phyloP scores from a whole-genome alignment of 2,329 filamentous ascomycete species.

The Aspergillus transmontanensis region DNA sequence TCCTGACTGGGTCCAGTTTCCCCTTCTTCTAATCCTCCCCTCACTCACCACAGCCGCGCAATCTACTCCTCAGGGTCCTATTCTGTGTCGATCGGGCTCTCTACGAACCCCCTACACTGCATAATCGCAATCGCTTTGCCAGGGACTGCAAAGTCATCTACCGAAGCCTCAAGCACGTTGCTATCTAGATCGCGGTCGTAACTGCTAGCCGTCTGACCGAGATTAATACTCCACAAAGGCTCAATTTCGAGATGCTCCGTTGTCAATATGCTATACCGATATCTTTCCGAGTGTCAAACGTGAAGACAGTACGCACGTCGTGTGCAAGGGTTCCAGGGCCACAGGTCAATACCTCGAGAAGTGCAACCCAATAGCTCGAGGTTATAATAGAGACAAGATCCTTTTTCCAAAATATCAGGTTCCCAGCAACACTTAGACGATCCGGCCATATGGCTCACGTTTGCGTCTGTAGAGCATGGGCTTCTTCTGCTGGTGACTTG shows the following conservation, averaged over 20 bases:
- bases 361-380: neutral
- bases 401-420: neutral
- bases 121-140: slow-evolving; percentile 47
- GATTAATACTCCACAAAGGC: slow-evolving; percentile 50
- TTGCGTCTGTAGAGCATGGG: neutral
- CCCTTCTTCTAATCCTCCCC: neutral
- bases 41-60: neutral
- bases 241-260: slow-evolving; percentile 39
- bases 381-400: neutral
- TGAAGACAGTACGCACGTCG: slow-evolving; percentile 46
- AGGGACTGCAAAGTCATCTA: slow-evolving; percentile 45
- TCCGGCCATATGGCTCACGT: neutral
- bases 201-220: slow-evolving; percentile 46
- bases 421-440: neutral
- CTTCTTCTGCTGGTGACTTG: neutral
- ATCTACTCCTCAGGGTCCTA: slow-evolving; percentile 48
- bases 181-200: slow-evolving; percentile 52
- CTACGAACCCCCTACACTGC: slow-evolving; percentile 34
- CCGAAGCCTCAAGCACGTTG: slow-evolving; percentile 52
- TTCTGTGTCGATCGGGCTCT: slow-evolving; percentile 50
- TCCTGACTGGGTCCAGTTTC: neutral
- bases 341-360: slow-evolving; percentile 32
- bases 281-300: slow-evolving; percentile 37
- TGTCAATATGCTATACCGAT: slow-evolving; percentile 42
- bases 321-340: slow-evolving; percentile 21